Conservation (phyloP, 805 yeast genomes). For the Priceomyces medius region DNA sequence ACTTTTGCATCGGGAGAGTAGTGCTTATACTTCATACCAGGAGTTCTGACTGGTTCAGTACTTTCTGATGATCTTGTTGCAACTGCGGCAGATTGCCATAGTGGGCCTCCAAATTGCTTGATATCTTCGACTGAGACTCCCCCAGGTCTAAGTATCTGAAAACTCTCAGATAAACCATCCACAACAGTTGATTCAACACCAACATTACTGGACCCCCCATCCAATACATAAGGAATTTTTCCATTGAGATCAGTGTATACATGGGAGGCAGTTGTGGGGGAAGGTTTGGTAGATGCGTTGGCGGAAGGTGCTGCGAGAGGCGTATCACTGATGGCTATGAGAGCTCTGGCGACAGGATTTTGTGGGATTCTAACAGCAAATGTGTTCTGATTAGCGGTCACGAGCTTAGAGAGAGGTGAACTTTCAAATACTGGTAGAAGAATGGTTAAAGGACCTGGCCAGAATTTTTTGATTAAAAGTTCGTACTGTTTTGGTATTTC, state of each 20-base stretch:
- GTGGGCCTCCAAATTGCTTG: slow-evolving; percentile 57
- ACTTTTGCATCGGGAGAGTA: slow-evolving; percentile 91
- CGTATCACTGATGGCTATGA: slow-evolving; percentile 77
- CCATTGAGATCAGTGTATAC: slow-evolving; percentile 79
- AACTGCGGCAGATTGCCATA: slow-evolving; percentile 62
- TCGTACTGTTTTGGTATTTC: slow-evolving; percentile 68
- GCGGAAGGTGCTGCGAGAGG: slow-evolving; percentile 99
- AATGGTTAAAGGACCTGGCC: slow-evolving; percentile 97
- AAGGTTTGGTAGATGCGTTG: slow-evolving; percentile 91
- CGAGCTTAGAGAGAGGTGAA: slow-evolving; percentile 62
- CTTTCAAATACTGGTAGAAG: slow-evolving; percentile 58
- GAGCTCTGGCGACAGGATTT: slow-evolving; percentile 86
- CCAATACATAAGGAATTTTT: slow-evolving; percentile 78
- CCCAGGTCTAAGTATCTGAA: slow-evolving; percentile 89
- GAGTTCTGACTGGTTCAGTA: slow-evolving; percentile 76
- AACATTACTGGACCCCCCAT: slow-evolving; percentile 85
- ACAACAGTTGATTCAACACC: slow-evolving; percentile 95
- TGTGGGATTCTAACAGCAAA: slow-evolving; percentile 90
- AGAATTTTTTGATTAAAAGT: slow-evolving; percentile 63
- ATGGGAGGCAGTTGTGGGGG: slow-evolving; percentile 87
- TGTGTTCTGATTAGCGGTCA: slow-evolving; percentile 86
- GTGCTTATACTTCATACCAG: slow-evolving; percentile 97
- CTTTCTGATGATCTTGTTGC: slow-evolving; percentile 67
- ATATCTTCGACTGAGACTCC: slow-evolving; percentile 85
- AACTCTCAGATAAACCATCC: slow-evolving; percentile 84